These are phyloP conservation scores for Eimeria sp. DNA, from an alignment of 169 alveolate genomes.

Conservation along the genomic window DNA sequence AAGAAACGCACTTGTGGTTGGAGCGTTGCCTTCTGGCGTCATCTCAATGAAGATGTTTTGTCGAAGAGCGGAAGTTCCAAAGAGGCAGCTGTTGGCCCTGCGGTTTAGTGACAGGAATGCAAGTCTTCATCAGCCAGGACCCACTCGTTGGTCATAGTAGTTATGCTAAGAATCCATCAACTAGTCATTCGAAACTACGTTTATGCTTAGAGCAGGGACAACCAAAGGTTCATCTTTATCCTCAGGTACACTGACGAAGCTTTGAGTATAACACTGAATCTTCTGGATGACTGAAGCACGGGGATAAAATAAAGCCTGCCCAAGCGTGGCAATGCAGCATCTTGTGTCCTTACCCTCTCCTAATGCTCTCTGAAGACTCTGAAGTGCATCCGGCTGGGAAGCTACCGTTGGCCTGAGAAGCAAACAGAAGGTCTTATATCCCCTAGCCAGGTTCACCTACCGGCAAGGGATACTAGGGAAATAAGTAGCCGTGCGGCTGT, in stretches of 20 bases:
- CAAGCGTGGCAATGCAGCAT: background rate
- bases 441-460: background rate
- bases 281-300: background rate
- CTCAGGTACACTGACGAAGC: background rate
- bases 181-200: no score
- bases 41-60: background rate
- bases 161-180: background rate
- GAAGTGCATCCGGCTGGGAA: constrained; percentile 26
- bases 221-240: background rate
- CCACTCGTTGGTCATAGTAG: background rate
- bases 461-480: background rate
- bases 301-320: background rate
- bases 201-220: background rate
- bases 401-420: constrained; percentile 14
- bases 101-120: background rate
- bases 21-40: background rate
- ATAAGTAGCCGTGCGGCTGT: background rate
- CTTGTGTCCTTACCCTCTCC: constrained; percentile 41
- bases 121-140: background rate
- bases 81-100: background rate
- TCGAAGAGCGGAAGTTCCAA: background rate
- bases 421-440: background rate
- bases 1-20: background rate
- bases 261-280: background rate
- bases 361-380: constrained; percentile 22